Evolutionary conservation across 257 asterid genomes (phyloP).

Genomic region (Misopates orontium): DNA sequence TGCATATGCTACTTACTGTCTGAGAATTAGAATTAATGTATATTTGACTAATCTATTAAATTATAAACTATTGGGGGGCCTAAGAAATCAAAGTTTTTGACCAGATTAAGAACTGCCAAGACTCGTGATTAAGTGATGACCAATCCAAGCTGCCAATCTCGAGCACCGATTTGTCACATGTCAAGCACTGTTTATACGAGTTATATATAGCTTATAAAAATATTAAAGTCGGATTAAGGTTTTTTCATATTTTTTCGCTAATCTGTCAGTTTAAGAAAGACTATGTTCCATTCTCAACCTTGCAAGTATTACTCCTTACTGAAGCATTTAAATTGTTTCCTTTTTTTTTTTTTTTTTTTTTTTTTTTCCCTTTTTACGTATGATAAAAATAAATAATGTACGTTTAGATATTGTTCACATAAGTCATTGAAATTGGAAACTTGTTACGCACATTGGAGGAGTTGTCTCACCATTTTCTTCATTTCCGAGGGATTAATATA

Average conservation of each 20-base stretch:
- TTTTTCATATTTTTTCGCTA: too few relatives aligned
- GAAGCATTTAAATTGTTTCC: too few relatives aligned
- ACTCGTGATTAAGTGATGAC: constrained; percentile 14
- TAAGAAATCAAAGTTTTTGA: constrained; percentile 2
- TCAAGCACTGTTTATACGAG: not conserved
- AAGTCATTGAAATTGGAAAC: not conserved
- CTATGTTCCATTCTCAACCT: too few relatives aligned
- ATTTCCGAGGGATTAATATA: not conserved
- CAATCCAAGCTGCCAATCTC: too few relatives aligned
- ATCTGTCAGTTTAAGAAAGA: too few relatives aligned
- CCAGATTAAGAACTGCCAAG: not conserved
- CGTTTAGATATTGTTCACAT: not conserved
- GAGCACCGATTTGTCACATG: not conserved
- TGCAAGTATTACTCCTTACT: too few relatives aligned
- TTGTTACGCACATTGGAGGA: not conserved
- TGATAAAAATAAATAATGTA: too few relatives aligned
- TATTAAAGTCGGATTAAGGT: too few relatives aligned
- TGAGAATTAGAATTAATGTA: constrained; percentile 14
- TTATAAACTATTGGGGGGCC: not conserved
- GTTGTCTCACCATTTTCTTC: constrained; percentile 8
- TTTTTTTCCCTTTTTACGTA: too few relatives aligned
- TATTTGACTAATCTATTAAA: constrained; percentile 13
- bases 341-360: too few relatives aligned
- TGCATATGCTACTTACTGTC: constrained; percentile 27
- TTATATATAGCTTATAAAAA: too few relatives aligned